phyloP scores from a whole-genome alignment of 495 filamentous ascomycete genomes.

The Eremomyces bilateralis region DNA sequence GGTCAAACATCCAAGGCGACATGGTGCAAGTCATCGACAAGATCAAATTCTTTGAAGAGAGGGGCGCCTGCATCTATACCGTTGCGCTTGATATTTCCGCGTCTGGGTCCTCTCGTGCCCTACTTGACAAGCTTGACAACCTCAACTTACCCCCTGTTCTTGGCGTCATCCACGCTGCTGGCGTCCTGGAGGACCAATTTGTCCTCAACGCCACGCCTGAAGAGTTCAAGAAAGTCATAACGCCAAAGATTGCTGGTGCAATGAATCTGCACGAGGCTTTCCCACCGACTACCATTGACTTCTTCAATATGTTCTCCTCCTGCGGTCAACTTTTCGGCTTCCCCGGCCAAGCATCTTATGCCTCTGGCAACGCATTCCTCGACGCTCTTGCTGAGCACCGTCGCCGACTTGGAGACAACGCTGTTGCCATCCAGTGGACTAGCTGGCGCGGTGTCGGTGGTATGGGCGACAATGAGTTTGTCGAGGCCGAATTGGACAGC shows the following conservation, averaged over 20 bases:
- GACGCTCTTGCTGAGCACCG: slow-evolving; percentile 19
- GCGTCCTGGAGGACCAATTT: slow-evolving; percentile 22
- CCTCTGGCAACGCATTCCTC: slow-evolving; percentile 19
- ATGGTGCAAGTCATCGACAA: slow-evolving; percentile 2
- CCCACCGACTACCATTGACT: slow-evolving; percentile 15
- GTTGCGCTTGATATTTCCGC: slow-evolving; percentile 14
- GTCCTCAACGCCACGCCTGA: slow-evolving; percentile 18
- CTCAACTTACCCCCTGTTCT: slow-evolving; percentile 18
- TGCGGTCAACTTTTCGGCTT: slow-evolving; percentile 19
- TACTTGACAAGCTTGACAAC: slow-evolving; percentile 9
- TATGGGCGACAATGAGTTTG: slow-evolving; percentile 19
- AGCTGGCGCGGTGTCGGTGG: slow-evolving; percentile 25
- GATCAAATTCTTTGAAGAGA: slow-evolving; percentile 14
- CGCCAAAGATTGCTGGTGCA: slow-evolving; percentile 23
- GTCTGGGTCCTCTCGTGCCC: slow-evolving; percentile 5
- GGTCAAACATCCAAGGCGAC: slow-evolving; percentile 6
- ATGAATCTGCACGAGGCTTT: slow-evolving; percentile 20
- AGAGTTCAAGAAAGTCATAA: slow-evolving; percentile 18
- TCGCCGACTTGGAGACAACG: slow-evolving; percentile 18
- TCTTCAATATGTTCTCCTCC: slow-evolving; percentile 22
- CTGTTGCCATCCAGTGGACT: slow-evolving; percentile 24
- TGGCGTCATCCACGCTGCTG: slow-evolving; percentile 28
- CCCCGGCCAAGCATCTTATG: slow-evolving; percentile 20
- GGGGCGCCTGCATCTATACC: slow-evolving; percentile 14
- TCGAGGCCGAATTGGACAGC: slow-evolving; percentile 21